These are phyloP conservation scores for Rhodotorula sp. DNA, from an alignment of 1,284 basidiomycete species.

Conservation along the genomic window DNA sequence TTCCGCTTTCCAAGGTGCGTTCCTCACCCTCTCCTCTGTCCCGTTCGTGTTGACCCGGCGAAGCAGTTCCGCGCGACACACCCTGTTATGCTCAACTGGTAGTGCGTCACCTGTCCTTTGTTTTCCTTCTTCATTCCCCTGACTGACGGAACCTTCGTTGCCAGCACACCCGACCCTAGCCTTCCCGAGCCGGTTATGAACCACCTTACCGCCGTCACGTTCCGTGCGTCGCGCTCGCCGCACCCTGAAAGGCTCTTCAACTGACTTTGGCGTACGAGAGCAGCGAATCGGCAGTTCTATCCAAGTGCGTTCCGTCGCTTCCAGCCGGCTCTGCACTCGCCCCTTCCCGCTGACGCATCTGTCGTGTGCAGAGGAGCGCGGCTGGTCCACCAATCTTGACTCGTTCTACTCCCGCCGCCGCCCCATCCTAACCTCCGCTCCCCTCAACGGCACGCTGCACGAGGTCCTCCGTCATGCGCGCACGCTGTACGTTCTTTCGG, in stretches of 20 bases:
- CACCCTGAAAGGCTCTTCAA: accelerated
- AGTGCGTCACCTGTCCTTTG: background rate
- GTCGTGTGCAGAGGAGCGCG: conserved; percentile 4
- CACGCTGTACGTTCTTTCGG: background rate
- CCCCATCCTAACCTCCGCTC: background rate
- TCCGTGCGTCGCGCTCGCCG: background rate
- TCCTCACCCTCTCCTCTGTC: background rate
- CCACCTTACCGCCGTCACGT: conserved; percentile 6
- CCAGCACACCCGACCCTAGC: background rate
- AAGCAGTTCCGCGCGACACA: conserved; percentile 8
- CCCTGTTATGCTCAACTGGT: conserved; percentile 6
- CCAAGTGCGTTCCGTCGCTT: background rate
- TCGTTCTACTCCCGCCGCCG: conserved; percentile 5
- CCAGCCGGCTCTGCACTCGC: too few relatives aligned
- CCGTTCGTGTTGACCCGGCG: accelerated
- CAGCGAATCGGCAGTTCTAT: conserved; percentile 18
- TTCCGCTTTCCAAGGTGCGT: conserved; percentile 5
- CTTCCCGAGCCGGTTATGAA: conserved; percentile 8
- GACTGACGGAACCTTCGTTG: too few relatives aligned
- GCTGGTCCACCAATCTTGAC: conserved; percentile 15
- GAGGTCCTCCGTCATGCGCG: background rate
- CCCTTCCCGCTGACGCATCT: background rate
- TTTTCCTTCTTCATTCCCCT: background rate
- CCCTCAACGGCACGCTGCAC: background rate
- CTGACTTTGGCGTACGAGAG: background rate